Conservation (phyloP, 1,284 basidiomycete genomes). For the Cerrena zonata region DNA sequence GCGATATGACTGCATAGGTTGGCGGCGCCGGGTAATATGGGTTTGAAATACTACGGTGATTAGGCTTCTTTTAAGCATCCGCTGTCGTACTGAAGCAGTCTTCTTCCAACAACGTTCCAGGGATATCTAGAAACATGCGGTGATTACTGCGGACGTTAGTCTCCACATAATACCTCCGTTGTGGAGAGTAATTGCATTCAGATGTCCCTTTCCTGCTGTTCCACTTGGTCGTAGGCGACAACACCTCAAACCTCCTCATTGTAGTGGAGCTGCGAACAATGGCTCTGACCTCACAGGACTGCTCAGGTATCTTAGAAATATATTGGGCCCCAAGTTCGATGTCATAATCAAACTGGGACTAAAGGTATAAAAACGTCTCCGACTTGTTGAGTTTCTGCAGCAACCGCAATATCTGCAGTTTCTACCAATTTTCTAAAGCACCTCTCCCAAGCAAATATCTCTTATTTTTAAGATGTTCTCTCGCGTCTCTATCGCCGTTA, state of each 20-base stretch:
- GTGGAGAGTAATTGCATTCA: not conserved
- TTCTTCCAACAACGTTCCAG: not conserved
- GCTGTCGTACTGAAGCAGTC: not conserved
- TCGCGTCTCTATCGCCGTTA: not conserved
- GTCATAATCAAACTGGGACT: too few species aligned
- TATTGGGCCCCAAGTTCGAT: too few species aligned
- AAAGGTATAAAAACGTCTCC: too few species aligned
- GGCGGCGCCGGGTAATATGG: not conserved
- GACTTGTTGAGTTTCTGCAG: too few species aligned
- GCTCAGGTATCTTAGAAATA: too few species aligned
- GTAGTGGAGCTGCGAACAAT: not conserved
- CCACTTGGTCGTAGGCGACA: not conserved
- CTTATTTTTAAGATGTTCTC: not conserved
- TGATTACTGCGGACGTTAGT: not conserved
- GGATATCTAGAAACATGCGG: not conserved
- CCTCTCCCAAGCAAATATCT: too few species aligned
- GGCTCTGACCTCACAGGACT: not conserved
- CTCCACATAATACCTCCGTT: not conserved
- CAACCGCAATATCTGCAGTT: not conserved
- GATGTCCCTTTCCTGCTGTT: not conserved
- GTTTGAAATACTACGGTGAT: not conserved
- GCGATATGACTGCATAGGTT: not conserved
- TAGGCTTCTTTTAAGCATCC: not conserved
- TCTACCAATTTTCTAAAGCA: not conserved
- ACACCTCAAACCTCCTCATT: not conserved